Percentiles rank a stretch among this genome's conserved stretches.
Conservation (phyloP, 1,284 basidiomycete species). For the Farysia itapuensis region DNA sequence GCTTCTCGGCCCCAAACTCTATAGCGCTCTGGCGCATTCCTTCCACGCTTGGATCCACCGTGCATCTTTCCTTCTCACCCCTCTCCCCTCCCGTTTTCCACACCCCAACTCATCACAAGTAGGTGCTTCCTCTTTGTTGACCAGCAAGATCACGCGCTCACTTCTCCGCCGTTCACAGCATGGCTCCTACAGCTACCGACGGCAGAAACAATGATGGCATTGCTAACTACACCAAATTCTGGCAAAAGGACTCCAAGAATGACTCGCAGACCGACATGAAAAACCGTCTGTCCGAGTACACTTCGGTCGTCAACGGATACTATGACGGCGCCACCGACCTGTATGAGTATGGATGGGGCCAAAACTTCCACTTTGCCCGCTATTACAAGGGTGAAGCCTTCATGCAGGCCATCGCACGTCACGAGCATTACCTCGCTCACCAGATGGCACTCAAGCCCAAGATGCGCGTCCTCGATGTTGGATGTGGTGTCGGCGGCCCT, state of each 20-base stretch:
- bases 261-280: conserved; percentile 73
- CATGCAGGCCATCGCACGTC: conserved; percentile 77
- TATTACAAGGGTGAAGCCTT: conserved; percentile 97
- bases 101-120: too few species aligned
- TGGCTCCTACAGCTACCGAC: conserved; percentile 63
- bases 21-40: too few species aligned
- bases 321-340: conserved; percentile 95
- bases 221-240: conserved; percentile 88
- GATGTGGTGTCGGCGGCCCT: conserved; percentile 95
- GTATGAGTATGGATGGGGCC: conserved; percentile 93
- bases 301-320: conserved; percentile 93
- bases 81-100: too few species aligned
- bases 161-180: conserved; percentile 5
- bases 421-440: conserved; percentile 95
- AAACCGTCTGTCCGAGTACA: conserved; percentile 80
- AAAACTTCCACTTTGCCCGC: conserved; percentile 96
- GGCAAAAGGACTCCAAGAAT: conserved; percentile 80
- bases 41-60: too few species aligned
- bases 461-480: conserved; percentile 96
- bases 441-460: conserved; percentile 67
- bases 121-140: too few species aligned
- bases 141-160: too few species aligned
- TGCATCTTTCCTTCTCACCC: too few species aligned
- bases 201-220: conserved; percentile 80
- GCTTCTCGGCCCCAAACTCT: too few species aligned